Conservation (phyloP, 192 early-diverging fungal genomes). For the Gamsiella multidivaricata region DNA sequence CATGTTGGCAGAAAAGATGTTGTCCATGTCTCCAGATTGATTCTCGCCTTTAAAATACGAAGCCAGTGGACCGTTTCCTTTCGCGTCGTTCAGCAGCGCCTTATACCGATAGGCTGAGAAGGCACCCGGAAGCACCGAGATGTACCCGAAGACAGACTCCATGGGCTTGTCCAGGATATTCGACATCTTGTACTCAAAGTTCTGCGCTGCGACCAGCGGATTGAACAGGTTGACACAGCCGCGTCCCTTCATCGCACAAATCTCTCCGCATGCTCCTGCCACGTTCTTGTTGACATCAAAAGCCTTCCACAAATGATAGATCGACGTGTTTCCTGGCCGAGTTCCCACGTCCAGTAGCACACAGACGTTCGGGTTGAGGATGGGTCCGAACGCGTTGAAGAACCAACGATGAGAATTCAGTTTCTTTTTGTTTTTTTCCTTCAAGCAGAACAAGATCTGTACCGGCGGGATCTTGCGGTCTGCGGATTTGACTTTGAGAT, state of each 20-base stretch:
- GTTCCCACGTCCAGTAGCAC: conserved; percentile 85
- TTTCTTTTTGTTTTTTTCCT: conserved; percentile 78
- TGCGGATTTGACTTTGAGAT: conserved; percentile 61
- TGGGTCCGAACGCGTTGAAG: conserved; percentile 69
- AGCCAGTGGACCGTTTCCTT: conserved; percentile 69
- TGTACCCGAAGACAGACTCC: conserved; percentile 94
- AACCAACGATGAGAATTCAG: conserved; percentile 74
- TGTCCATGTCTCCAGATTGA: conserved; percentile 64
- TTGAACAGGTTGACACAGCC: conserved; percentile 71
- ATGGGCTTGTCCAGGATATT: conserved; percentile 84
- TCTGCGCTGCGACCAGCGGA: conserved; percentile 81
- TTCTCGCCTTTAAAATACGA: conserved; percentile 84
- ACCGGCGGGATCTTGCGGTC: conserved; percentile 68
- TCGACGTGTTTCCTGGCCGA: conserved; percentile 71
- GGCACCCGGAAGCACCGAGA: conserved; percentile 91
- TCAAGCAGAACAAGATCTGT: conserved; percentile 83
- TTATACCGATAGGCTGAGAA: conserved; percentile 84
- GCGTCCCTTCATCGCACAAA: conserved; percentile 72
- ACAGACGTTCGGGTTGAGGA: conserved; percentile 70
- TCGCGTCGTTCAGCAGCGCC: conserved; percentile 71
- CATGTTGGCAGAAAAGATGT: conserved; percentile 75
- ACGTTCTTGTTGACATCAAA: conserved; percentile 79
- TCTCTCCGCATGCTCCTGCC: conserved; percentile 89
- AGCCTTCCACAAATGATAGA: conserved; percentile 83
- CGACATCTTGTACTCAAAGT: conserved; percentile 85